A percentile compares a stretch with the other conserved stretches of the same genome.
Conservation (phyloP, 371 early-diverging fungal species). For the Conidiobolus incongruus region DNA sequence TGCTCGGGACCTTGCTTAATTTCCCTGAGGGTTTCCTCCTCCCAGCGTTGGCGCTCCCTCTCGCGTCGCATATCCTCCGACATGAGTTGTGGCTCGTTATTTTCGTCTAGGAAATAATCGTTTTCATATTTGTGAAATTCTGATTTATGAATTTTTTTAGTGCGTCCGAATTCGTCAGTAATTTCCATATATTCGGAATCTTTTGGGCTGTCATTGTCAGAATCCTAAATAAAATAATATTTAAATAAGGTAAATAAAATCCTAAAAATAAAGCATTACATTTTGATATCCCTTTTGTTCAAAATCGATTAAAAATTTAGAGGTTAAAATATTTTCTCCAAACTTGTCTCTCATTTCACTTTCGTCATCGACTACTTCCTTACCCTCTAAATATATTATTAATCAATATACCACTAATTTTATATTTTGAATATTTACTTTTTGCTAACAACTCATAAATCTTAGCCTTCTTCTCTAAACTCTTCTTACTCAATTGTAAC, state of each 20-base stretch:
- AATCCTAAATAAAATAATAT: not conserved
- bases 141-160: slow-evolving; percentile 34
- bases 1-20: not conserved
- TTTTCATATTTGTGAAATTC: slow-evolving; percentile 12
- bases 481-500: not conserved
- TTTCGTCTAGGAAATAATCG: not conserved
- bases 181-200: slow-evolving; percentile 37
- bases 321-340: no score
- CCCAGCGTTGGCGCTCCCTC: slow-evolving; percentile 14
- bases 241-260: not conserved
- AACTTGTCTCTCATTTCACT: no score
- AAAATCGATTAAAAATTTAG: slow-evolving; percentile 1
- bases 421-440: not conserved
- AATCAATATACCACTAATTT: no score
- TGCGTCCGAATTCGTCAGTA: slow-evolving; percentile 57
- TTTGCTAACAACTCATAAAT: not conserved
- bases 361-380: not conserved
- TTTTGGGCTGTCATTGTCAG: not conserved
- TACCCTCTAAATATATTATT: not conserved
- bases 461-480: not conserved
- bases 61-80: slow-evolving; percentile 15
- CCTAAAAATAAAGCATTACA: not conserved
- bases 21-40: slow-evolving; percentile 8
- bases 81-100: slow-evolving; percentile 1
- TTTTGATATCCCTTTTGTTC: not conserved